These are phyloP conservation scores for Cystoderma amianthinum DNA, from an alignment of 768 basidiomycete species.

Conservation along the genomic window DNA sequence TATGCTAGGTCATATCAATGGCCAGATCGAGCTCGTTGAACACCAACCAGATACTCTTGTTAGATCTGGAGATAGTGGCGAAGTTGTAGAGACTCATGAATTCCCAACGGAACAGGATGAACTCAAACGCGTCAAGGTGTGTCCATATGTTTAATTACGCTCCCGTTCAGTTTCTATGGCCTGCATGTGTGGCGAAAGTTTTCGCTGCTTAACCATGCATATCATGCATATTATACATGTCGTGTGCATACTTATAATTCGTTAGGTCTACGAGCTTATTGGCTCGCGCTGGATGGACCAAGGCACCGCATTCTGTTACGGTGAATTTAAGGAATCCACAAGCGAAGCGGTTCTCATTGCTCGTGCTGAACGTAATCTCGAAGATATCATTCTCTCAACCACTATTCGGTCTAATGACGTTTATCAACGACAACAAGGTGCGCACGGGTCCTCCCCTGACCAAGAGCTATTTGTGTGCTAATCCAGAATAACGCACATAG, in stretches of 20 bases:
- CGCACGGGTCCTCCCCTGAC: conserved; percentile 12
- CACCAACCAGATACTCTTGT: conserved; percentile 29
- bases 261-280: conserved; percentile 89
- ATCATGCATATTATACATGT: not conserved
- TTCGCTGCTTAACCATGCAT: not conserved
- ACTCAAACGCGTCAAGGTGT: conserved; percentile 80
- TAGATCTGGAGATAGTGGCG: conserved; percentile 26
- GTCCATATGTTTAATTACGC: too few relatives aligned
- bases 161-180: not conserved
- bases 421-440: conserved; percentile 84
- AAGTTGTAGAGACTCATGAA: conserved; percentile 50
- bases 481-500: conserved; percentile 29
- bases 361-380: conserved; percentile 69
- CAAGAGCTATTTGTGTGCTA: not conserved
- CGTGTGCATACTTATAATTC: conserved; percentile 7
- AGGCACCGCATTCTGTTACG: conserved; percentile 95
- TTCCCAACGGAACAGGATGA: conserved; percentile 63
- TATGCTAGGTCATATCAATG: conserved; percentile 25
- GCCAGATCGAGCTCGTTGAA: conserved; percentile 41
- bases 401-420: conserved; percentile 78
- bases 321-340: conserved; percentile 72
- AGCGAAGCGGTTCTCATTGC: conserved; percentile 80
- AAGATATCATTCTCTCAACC: conserved; percentile 71
- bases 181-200: not conserved
- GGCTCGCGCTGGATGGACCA: conserved; percentile 92